Conservation (phyloP, 2,329 filamentous ascomycete species). For the Beauveria asiatica region DNA sequence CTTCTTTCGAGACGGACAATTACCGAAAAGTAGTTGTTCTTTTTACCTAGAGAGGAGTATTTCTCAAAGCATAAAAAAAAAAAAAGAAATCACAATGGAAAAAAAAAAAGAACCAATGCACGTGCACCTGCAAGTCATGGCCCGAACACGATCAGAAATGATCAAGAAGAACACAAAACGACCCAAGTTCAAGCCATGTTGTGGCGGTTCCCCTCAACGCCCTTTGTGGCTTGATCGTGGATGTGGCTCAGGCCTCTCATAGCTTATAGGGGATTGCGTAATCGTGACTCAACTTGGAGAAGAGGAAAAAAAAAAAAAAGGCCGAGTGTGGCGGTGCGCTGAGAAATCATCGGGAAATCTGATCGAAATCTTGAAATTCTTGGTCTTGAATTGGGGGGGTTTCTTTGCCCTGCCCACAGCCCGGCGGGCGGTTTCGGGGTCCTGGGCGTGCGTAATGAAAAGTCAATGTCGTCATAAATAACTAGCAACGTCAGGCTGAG, state of each 20-base stretch:
- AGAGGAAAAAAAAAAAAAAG: neutral
- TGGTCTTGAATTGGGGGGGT: neutral
- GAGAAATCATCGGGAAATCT: slow-evolving; percentile 1
- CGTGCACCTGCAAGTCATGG: neutral
- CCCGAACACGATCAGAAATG: neutral
- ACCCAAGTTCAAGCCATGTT: neutral
- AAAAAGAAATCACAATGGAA: neutral
- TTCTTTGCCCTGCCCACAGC: neutral
- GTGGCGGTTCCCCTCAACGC: neutral
- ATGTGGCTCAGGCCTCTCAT: slow-evolving; percentile 1
- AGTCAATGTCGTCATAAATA: slow-evolving; percentile 10
- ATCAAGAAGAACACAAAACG: neutral
- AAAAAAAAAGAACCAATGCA: too few species aligned
- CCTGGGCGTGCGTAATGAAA: neutral
- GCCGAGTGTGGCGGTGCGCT: neutral
- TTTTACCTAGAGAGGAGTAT: too few species aligned
- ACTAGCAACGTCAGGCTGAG: neutral
- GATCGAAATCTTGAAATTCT: slow-evolving; percentile 7
- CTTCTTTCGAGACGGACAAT: neutral
- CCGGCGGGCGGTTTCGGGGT: neutral
- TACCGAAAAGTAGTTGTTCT: too few species aligned
- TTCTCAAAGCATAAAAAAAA: neutral
- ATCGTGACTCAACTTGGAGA: neutral
- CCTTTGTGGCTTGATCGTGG: neutral
- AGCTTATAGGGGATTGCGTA: neutral